Evolutionary conservation across 768 basidiomycete genomes (phyloP), one percentile per base, ranked within the genome.

Genomic region (Mycena alexandri): DNA sequence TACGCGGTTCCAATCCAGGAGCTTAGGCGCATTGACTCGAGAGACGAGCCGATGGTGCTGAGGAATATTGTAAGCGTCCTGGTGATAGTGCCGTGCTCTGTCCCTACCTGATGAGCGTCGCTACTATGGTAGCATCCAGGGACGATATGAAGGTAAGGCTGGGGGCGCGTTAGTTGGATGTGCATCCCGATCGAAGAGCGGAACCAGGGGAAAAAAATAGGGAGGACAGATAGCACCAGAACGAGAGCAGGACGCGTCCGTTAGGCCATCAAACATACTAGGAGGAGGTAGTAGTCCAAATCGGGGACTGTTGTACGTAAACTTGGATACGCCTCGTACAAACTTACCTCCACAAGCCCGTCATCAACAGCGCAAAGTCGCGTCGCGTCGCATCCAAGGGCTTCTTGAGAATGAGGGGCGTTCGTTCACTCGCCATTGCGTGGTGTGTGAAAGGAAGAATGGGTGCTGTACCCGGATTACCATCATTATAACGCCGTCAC

Each of bases 1-100:
- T 90, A 90, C 5, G 88, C 82, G 11, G 89, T 89, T 16, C 90
- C 90, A 61, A 92, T 83, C 75, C 91, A 90, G 0, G 87, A 87
- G 21, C 88, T 82, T 41, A 86, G 82, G 63, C 84, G 82, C 42
- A 84, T 84, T 71, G 85, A 84, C 74, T 84, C 79, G 72, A 89
- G 87, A 67, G 85, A 82, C 61, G 85, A 87, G 38, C 89, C 89
- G 63, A 90, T 89, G 53, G 89, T 87, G 29, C 29, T 29, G 29
- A 29, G 6, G 6, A 6, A 29, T 29, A 29, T 3, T 29, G 29
- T 29, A 29, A 29, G 6, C 29, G 29, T 29, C 29, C 29, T 29
- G 29, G 29, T 3, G 29, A 29, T 29, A 29, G 29, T 29, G 29
- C 3, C 3, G 29, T 29, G 29, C 6, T 6, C 29, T 3, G 6